Evolutionary conservation across 2,329 filamentous ascomycete species (phyloP), one percentile per base, ranked within the genome.

Genomic region (Metarhizium humberi): DNA sequence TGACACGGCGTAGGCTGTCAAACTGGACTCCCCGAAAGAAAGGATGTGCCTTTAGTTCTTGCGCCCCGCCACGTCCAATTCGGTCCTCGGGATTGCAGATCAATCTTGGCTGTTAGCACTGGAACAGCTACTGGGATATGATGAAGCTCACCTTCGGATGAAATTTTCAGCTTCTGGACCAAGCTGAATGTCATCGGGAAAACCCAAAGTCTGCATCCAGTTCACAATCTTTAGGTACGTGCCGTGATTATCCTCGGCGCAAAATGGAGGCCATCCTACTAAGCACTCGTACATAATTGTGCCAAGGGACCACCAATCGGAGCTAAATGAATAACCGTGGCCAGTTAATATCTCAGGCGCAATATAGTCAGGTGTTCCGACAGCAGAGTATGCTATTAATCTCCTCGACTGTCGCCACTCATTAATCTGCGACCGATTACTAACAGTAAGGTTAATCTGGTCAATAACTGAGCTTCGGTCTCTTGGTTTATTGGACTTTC

Each of bases 251-350:
- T 97, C 92, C 70, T 97, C 94, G n/a, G 92, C 92, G 71, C 94
- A 99, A 82, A 99, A 99, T 36, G 94, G 94, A 55, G 94, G 94
- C 94, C 94, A 99, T 65, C 94, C 94, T 58, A 99, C 90, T 62
- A 97, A 79, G 72, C 94, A 99, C 73, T 97, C 94, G 66, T 97
- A 99, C 92, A 97, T 97, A 74, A 99, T 99, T 46, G 94, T 96
- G 53, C 94, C 94, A 51, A 99, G 81, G 30, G 90, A 95, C 94
- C 94, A 99, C 94, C 94, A 99, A 77, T 99, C 94, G 70, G 94
- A 99, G 68, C 95, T 87, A 66, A 92, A 96, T 56, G 90, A 90
- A 75, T 99, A 99, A 51, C 94, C 94, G 66, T 95, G 88, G 25
- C 92, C 92, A 50, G 90, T 94, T 72, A 97, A 97, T 65, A 99